Conservation (phyloP, 306 rosid species). For the Acmispon strigosus region DNA sequence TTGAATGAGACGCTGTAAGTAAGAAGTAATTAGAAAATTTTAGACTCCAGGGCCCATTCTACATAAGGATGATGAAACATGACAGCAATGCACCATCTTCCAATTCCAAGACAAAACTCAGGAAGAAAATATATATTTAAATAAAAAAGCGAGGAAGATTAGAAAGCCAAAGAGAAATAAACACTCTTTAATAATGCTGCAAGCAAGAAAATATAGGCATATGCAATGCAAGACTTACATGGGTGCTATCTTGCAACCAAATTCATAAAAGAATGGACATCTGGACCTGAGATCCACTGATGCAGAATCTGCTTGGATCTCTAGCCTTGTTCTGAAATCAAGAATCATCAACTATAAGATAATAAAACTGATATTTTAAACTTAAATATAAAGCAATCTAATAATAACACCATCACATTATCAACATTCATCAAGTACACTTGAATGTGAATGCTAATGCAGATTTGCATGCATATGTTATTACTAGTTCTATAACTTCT, state of each 20-base stretch:
- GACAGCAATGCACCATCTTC: constrained; percentile 8
- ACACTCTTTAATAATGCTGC: neutral
- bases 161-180: neutral
- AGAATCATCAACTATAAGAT: constrained; percentile 19
- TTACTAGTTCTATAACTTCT: neutral
- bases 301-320: constrained; percentile 86
- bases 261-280: constrained; percentile 79
- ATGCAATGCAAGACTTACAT: constrained; percentile 41
- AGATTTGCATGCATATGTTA: neutral
- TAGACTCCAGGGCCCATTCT: constrained; percentile 8
- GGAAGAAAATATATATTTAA: neutral
- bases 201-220: neutral
- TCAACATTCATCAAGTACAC: neutral
- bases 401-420: neutral
- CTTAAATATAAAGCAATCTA: constrained; percentile 4
- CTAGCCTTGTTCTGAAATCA: constrained; percentile 69
- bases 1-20: neutral
- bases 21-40: neutral
- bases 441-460: neutral
- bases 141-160: neutral
- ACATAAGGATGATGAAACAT: neutral
- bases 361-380: constrained; percentile 1
- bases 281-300: constrained; percentile 77
- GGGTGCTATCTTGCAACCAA: constrained; percentile 96
- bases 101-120: constrained; percentile 14